Base-by-base conservation (phyloP, 2,329 filamentous ascomycete species). In the Fusarium nisikadoi region DNA sequence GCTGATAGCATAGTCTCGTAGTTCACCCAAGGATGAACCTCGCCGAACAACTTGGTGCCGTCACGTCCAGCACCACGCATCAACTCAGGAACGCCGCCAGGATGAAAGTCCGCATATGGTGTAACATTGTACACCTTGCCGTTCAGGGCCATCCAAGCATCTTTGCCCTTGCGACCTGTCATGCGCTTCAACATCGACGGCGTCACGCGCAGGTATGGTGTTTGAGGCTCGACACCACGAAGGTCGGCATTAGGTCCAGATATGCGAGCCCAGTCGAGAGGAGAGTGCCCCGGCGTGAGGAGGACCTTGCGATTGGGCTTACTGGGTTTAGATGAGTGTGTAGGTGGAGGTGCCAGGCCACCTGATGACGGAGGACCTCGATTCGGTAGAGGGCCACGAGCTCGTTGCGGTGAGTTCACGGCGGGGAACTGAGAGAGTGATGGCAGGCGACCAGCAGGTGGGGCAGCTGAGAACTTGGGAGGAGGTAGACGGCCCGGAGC, bases 51-150 rank as follows among this genome's bases (percentile, higher is more conserved):
- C 77, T 84, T 85, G 5, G 87, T 91, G 39, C 87, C 90, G 77
- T 92, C 90, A 62, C 86, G 83, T 1, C 86, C 91, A 1, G 91
- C 91, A 38, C 85, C 87, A 36, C 89, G 84, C 80, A 92, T 81
- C 70, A 96, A 81, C 82, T 97, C 93, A 8, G 90, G 89, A 75
- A 92, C 89, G 13, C 93, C 96, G 27, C 96, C 96, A 0, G 96
- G 96, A 80, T 99, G 96, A 79, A 94, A 99, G 3, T 93, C 91
- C 39, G 94, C 80, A 79, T 98, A 99, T 0, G 95, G 94, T 1
- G 92, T 92, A 64, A 99, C 91, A 78, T 98, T 98, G 83, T 98
- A 99, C 33, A 98, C 95, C 77, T 93, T 93, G 3, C 95, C 95
- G 67, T 94, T 92, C 68, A 97, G 91, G 3, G 90, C 93, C 67